Evolutionary conservation across 441 rosid genomes (phyloP).

Genomic region (Euphorbia schlechtendalii): DNA sequence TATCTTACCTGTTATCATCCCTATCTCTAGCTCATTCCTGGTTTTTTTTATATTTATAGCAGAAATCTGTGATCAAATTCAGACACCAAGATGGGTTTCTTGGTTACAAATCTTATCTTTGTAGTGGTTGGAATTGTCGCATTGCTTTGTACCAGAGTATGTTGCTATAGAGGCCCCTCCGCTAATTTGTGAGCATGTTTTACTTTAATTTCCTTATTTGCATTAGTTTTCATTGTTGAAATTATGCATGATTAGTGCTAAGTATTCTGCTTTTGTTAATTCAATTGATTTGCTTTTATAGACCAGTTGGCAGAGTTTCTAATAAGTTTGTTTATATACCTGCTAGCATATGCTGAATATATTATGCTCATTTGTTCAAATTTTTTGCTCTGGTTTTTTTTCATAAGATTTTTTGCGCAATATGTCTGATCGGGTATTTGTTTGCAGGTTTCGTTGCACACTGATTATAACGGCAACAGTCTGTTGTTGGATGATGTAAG

Average conservation of each 20-base stretch:
- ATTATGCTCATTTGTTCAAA: neutral
- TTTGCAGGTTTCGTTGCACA: constrained; percentile 71
- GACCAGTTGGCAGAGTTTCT: neutral
- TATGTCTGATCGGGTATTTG: constrained; percentile 5
- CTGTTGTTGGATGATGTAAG: constrained; percentile 99
- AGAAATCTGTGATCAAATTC: constrained; percentile 15
- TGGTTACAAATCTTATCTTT: constrained; percentile 79
- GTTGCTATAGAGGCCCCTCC: constrained; percentile 86
- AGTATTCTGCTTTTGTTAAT: constrained; percentile 3
- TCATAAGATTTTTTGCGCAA: neutral
- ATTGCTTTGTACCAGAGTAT: constrained; percentile 71
- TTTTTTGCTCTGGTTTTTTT: too few species aligned
- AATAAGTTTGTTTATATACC: neutral
- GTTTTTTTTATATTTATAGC: neutral
- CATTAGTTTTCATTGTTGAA: neutral
- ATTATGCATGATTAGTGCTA: neutral
- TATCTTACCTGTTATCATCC: neutral
- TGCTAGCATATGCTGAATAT: too few species aligned
- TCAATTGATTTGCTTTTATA: too few species aligned
- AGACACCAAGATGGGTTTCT: constrained; percentile 63
- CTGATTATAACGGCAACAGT: constrained; percentile 86
- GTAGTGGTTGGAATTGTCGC: constrained; percentile 68
- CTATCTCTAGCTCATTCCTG: neutral
- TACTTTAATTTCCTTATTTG: neutral
- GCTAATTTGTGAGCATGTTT: constrained; percentile 60